A percentile compares a stretch with the other conserved stretches of the same genome.
phyloP scores from a whole-genome alignment of 2,329 filamentous ascomycete genomes.

The Penicillium sp. region DNA sequence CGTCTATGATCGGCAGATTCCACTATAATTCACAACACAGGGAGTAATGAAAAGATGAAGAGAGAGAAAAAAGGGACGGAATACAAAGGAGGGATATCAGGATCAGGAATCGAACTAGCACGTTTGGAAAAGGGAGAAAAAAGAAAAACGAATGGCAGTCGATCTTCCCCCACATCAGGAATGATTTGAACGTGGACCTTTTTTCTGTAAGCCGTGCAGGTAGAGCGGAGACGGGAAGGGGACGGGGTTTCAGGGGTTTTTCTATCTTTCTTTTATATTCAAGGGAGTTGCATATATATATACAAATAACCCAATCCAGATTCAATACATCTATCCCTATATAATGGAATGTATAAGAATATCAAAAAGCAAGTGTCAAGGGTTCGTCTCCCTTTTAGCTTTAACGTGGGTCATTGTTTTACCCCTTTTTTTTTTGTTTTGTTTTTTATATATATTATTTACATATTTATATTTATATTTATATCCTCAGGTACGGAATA shows the following conservation, averaged over 20 bases:
- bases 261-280: too few species aligned
- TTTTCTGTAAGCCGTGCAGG: slow-evolving; percentile 10
- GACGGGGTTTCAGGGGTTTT: slow-evolving; percentile 26
- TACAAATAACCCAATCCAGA: too few species aligned
- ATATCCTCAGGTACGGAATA: too few species aligned
- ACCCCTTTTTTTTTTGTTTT: too few species aligned
- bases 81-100: background rate
- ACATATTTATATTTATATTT: too few species aligned
- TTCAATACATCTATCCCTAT: too few species aligned
- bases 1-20: slow-evolving; percentile 18
- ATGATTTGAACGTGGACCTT: slow-evolving; percentile 10
- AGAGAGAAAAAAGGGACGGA: background rate
- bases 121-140: slow-evolving; percentile 3
- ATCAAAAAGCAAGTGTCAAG: too few species aligned
- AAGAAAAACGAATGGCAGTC: slow-evolving; percentile 11
- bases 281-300: too few species aligned
- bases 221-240: slow-evolving; percentile 23
- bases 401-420: too few species aligned
- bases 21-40: slow-evolving; percentile 5
- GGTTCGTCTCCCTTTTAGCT: too few species aligned
- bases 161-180: slow-evolving; percentile 24
- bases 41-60: background rate
- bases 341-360: too few species aligned
- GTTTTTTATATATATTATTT: too few species aligned
- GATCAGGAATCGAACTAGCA: background rate